Evolutionary conservation across 768 basidiomycete species (phyloP), one percentile per base, ranked within the genome.

Genomic region (Trametes cinnabarina): DNA sequence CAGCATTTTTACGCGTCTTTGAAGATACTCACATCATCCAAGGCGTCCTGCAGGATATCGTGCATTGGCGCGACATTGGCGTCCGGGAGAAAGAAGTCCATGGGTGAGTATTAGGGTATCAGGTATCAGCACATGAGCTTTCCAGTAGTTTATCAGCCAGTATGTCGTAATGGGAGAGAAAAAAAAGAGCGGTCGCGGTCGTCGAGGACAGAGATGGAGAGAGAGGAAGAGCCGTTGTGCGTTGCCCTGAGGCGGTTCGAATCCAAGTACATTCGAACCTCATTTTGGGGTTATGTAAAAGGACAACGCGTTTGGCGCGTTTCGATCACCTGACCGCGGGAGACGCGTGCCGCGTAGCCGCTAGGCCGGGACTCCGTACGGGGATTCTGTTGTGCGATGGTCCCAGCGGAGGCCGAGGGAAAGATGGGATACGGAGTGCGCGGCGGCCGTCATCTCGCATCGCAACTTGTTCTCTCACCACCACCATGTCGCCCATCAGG

Each of bases 1-100:
- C 32, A 11, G 19, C 39, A 34, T 17, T 30, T 26, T 1, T 15
- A 23, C 20, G 4, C 12, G 25, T 37, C 26, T 28, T n/a, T 34
- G 12, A 26, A 15, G 10, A 19, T 19, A 69, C 84, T 60, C 70
- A 90, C 90, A 62, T 86, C 83, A 67, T 91, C 89, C 44, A 92
- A 74, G 28, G 85, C 79, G 55, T 83, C 78, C 64, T 84, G 82
- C 22, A 91, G 69, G 47, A 72, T 73, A 41, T 74, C 71, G 41
- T 76, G 76, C 77, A 86, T 73, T 4, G 55, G 56, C 49, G 55
- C 56, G 3, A 52, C 28, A 30, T 55, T 62, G 10, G 52, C 44
- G 26, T 50, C 41, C 8, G 51, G 15, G 22, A 20, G 37, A 25
- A 35, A 5, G 8, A 42, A 35, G 35, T 62, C 56, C 56, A 58